Base-by-base conservation (phyloP, 495 filamentous ascomycete genomes). In the Penicillium lividum region DNA sequence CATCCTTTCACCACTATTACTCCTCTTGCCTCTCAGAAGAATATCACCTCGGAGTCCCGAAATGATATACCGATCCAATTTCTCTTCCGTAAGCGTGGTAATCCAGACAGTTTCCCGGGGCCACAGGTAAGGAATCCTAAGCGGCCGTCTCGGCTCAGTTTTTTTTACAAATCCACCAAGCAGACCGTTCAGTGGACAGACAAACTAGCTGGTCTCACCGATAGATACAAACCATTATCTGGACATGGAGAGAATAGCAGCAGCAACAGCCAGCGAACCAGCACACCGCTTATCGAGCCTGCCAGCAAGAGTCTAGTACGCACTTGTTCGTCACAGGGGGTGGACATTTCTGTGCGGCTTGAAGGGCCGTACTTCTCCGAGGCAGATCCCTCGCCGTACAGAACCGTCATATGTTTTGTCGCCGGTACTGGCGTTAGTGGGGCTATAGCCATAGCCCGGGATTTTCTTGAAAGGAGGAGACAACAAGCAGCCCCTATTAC, bases 1-100 rank as follows among this genome's bases (percentile, higher is more conserved):
- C 53, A 55, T 55, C 53, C 53, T 55, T 55, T 55, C 43, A 55
- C 53, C 38, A 55, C 53, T 34, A 55, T 55, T 47, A 55, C 53
- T n/a, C 53, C 53, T 55, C 53, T 55, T 45, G 43, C 40, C 30
- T 55, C 38, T 36, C 25, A 55, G 31, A 55, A 34, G 4, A 47
- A 33, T 7, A 36, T 46, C 9, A 47, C 15, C 34, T 46, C 53
- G 5, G 5, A n/a, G 27, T 46, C 42, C 38, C 25, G 31, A 55
- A 27, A 46, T 18, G 38, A 46, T 55, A 31, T 55, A 13, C 38
- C 53, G 43, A 55, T 55, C 40, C 53, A 55, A 55, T 55, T 55
- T 27, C 11, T 55, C 31, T 55, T 55, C 31, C 53, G 53, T 47
- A 55, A 55, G 30, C 38, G 53, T 55, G 53, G 53, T 15, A 18